A percentile compares a stretch with the other conserved stretches of the same genome.
Conservation (phyloP, 2,329 filamentous ascomycete genomes). For the Amesomyces nigricolor region DNA sequence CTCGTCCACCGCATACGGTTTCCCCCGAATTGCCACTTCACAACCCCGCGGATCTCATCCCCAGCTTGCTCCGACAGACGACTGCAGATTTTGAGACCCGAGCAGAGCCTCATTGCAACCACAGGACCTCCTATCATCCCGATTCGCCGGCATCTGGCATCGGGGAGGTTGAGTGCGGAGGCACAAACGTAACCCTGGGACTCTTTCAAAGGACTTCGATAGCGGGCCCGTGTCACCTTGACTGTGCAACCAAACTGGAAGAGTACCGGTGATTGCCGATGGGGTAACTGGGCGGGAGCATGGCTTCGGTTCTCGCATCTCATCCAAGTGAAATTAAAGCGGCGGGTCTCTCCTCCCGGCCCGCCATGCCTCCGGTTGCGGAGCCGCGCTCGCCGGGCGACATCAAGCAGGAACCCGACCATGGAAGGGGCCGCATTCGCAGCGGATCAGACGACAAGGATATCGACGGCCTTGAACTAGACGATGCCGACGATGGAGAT, state of each 20-base stretch:
- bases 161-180: conserved; percentile 15
- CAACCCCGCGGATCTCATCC: too few relatives aligned
- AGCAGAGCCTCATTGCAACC: conserved; percentile 10
- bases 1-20: neutral
- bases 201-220: neutral
- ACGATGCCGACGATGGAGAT: conserved; percentile 35
- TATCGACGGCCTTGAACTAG: conserved; percentile 35
- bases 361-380: conserved; percentile 40
- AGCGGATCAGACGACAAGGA: conserved; percentile 41
- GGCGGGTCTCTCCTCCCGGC: conserved; percentile 35
- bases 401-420: conserved; percentile 38
- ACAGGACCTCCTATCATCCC: conserved; percentile 9
- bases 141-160: conserved; percentile 18
- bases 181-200: conserved; percentile 14
- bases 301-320: conserved; percentile 40
- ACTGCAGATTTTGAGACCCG: neutral
- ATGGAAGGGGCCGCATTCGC: conserved; percentile 37
- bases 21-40: too few relatives aligned
- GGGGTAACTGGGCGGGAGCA: conserved; percentile 30
- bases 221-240: conserved; percentile 19
- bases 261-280: conserved; percentile 17
- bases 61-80: too few relatives aligned
- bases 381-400: conserved; percentile 38
- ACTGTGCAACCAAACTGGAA: conserved; percentile 10
- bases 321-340: conserved; percentile 37